Evolutionary conservation across 1,284 basidiomycete species (phyloP).

Genomic region (Ceratobasidium sp.): DNA sequence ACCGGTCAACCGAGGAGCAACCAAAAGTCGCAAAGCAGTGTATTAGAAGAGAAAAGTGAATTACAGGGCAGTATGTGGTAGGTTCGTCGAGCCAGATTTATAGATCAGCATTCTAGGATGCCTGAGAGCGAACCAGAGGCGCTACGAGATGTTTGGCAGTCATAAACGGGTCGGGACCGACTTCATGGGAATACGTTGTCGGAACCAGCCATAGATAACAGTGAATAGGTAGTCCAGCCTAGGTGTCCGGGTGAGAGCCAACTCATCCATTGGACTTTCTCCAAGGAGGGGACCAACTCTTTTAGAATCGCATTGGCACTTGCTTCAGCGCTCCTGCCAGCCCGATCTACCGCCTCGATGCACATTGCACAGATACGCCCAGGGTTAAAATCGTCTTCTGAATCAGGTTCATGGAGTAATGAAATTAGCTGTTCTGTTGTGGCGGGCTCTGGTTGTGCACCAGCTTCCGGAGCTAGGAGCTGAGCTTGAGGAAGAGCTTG

Average conservation of each 20-base stretch:
- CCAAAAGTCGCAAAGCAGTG: too few species aligned
- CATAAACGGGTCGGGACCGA: too few species aligned
- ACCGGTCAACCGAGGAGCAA: too few species aligned
- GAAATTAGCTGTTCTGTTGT: slow-evolving; percentile 32
- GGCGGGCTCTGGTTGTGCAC: background rate
- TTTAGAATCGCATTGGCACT: slow-evolving; percentile 3
- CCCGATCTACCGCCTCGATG: slow-evolving; percentile 5
- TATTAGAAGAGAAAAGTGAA: too few species aligned
- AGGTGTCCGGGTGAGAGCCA: slow-evolving; percentile 30
- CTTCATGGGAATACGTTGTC: too few species aligned
- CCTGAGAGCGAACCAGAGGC: too few species aligned
- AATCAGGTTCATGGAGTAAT: slow-evolving; percentile 27
- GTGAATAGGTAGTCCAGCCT: slow-evolving; percentile 8
- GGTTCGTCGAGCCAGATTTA: too few species aligned
- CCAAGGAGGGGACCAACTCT: slow-evolving; percentile 24
- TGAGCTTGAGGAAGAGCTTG: slow-evolving; percentile 6
- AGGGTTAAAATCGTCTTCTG: slow-evolving; percentile 10
- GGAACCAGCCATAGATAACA: background rate
- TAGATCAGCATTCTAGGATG: too few species aligned
- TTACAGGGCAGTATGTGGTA: too few species aligned
- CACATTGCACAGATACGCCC: slow-evolving; percentile 13
- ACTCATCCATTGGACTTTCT: slow-evolving; percentile 25
- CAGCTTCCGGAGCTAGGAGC: background rate
- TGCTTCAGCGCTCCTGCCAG: background rate
- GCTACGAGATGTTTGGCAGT: too few species aligned